Base-by-base conservation (phyloP, 2,329 filamentous ascomycete species). In the Nemania diffusa region DNA sequence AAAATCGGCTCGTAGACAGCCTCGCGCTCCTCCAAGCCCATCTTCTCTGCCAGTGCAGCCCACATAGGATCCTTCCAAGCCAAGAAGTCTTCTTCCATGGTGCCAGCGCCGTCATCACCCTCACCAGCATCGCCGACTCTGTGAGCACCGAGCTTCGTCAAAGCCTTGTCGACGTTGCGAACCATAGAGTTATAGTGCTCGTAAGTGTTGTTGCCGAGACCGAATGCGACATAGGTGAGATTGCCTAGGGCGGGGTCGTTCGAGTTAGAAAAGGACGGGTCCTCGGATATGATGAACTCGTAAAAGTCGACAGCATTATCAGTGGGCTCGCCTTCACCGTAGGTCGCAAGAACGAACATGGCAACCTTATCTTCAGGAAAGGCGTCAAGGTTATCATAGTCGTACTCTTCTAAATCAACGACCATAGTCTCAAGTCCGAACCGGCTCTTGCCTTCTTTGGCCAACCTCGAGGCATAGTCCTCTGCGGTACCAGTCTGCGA, bases 1-100 rank as follows among this genome's bases (percentile, higher is more conserved):
- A 97, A 97, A 65, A 94, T 90, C 57, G 96, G 93, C 79, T 99
- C 97, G 79, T 98, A 99, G 67, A 97, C 90, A 69, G 94, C 93
- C 79, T 99, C 97, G 67, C 96, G 94, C 82, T 99, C 96, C 81
- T 98, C 92, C 63, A 99, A 84, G 61, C 88, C 88, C 91, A 99
- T 93, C 77, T 92, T 90, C 72, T 92, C 88, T 26, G 91, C 86
- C 60, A 99, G 85, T 67, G 92, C 92, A 75, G 87, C 84, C 96
- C 97, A 99, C 96, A 99, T 99, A 69, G 94, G 94, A 76, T 99
- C 96, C 84, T 99, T 99, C 96, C 96, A 99, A 72, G 95, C 93
- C 75, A 99, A 83, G 81, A 98, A 99, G 77, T 99, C 97, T 83
- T 99, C 97, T 83, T 99, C 96, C 97, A 99, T 99, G 64, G 96